These are phyloP conservation scores for Orbilia brochopaga DNA, from an alignment of 2,329 filamentous ascomycete species.

Conservation along the genomic window DNA sequence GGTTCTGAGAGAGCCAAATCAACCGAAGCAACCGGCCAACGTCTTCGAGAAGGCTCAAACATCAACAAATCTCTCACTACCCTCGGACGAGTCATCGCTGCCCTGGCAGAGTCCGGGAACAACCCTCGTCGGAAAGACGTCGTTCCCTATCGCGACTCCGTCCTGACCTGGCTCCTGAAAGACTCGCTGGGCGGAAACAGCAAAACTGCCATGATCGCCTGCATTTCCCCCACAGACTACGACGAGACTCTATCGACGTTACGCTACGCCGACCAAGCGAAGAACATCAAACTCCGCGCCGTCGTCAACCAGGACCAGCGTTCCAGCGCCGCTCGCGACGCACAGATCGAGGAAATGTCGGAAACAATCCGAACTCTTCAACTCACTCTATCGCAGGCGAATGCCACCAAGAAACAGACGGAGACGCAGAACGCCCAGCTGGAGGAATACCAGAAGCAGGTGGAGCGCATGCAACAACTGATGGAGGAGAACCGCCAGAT, in stretches of 20 bases:
- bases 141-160: slow-evolving; percentile 91
- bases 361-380: slow-evolving; percentile 90
- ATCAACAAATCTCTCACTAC: slow-evolving; percentile 99
- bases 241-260: slow-evolving; percentile 96
- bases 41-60: slow-evolving; percentile 91
- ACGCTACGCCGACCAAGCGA: slow-evolving; percentile 96
- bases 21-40: slow-evolving; percentile 89
- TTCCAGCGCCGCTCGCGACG: slow-evolving; percentile 88
- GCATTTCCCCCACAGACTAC: slow-evolving; percentile 92
- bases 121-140: slow-evolving; percentile 68
- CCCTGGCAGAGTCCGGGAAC: slow-evolving; percentile 76
- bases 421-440: slow-evolving; percentile 80
- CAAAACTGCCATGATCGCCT: slow-evolving; percentile 99
- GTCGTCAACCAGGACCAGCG: slow-evolving; percentile 95
- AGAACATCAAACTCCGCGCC: slow-evolving; percentile 91
- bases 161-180: slow-evolving; percentile 84
- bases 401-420: slow-evolving; percentile 75
- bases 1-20: slow-evolving; percentile 94
- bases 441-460: slow-evolving; percentile 92
- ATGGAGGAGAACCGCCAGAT: slow-evolving; percentile 95
- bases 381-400: slow-evolving; percentile 71
- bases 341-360: slow-evolving; percentile 91
- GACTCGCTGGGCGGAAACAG: slow-evolving; percentile 95
- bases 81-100: slow-evolving; percentile 91
- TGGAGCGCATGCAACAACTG: slow-evolving; percentile 85